A percentile compares a stretch with the other conserved stretches of the same genome.
These are phyloP conservation scores for Helotiales sp. DNA, from an alignment of 2,329 filamentous ascomycete genomes.

Conservation along the genomic window DNA sequence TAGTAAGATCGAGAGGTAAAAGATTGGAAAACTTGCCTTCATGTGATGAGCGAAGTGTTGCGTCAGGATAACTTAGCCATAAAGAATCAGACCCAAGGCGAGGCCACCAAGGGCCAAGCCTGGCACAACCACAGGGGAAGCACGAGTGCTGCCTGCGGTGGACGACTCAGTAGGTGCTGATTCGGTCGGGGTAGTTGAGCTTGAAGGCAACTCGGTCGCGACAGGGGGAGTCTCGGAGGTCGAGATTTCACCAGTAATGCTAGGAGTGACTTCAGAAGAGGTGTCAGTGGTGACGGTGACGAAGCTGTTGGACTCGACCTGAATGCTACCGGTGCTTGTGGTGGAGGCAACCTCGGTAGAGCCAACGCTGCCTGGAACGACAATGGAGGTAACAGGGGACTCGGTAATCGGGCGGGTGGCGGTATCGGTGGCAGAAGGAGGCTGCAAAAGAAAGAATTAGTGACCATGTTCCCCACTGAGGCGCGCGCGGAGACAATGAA, in stretches of 20 bases:
- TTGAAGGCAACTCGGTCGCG: too few relatives aligned
- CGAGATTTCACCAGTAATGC: too few relatives aligned
- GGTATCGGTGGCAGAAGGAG: not conserved
- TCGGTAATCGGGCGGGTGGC: not conserved
- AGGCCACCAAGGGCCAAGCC: conserved; percentile 7
- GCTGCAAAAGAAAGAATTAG: not conserved
- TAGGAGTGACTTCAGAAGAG: too few relatives aligned
- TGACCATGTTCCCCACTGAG: not conserved
- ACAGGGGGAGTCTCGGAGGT: too few relatives aligned
- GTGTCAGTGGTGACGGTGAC: not conserved
- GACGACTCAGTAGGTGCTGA: too few relatives aligned
- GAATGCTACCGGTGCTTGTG: not conserved
- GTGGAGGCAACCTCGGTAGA: not conserved
- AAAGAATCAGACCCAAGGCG: conserved; percentile 10
- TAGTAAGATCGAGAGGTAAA: too few relatives aligned
- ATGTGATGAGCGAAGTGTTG: too few relatives aligned
- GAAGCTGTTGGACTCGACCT: conserved; percentile 1
- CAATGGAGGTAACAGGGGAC: not conserved
- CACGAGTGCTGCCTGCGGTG: conserved; percentile 1
- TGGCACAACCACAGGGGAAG: conserved; percentile 4
- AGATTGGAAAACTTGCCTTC: too few relatives aligned
- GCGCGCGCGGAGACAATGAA: too few relatives aligned
- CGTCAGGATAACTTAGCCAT: conserved; percentile 14
- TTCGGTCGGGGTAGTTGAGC: too few relatives aligned
- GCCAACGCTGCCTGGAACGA: not conserved